These are phyloP conservation scores for Rhytidiadelphus loreus DNA, from an alignment of 225 moss, liverwort and hornwort genomes.

Conservation along the genomic window DNA sequence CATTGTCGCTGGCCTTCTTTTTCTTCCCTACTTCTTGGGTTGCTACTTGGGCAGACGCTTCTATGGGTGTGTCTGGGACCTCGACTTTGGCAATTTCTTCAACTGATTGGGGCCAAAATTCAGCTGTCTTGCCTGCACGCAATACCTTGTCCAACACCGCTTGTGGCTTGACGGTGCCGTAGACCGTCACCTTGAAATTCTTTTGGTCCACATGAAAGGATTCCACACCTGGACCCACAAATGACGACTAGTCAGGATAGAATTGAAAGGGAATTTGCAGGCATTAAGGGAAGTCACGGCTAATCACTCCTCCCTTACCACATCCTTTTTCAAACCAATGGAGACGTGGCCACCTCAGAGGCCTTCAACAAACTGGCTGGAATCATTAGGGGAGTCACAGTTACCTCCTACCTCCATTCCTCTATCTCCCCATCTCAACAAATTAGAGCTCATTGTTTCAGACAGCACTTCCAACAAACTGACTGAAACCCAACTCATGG, in stretches of 20 bases:
- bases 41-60: background rate
- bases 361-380: background rate
- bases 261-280: background rate
- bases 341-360: background rate
- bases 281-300: background rate
- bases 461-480: background rate
- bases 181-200: slow-evolving; percentile 35
- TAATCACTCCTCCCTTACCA: no score
- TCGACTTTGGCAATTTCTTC: background rate
- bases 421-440: background rate
- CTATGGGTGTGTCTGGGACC: background rate
- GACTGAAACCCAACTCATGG: background rate
- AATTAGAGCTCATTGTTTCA: background rate
- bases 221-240: slow-evolving; percentile 17
- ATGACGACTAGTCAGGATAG: background rate
- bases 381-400: background rate
- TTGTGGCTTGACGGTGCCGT: slow-evolving; percentile 31
- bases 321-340: background rate
- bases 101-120: slow-evolving; percentile 23
- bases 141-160: slow-evolving; percentile 28
- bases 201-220: slow-evolving; percentile 32
- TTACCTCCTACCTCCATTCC: background rate
- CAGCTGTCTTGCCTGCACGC: slow-evolving; percentile 32
- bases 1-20: slow-evolving; percentile 4
- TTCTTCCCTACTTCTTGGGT: background rate